Evolutionary conservation across 1,284 basidiomycete species (phyloP).

Genomic region (Cryptococcus sp.): DNA sequence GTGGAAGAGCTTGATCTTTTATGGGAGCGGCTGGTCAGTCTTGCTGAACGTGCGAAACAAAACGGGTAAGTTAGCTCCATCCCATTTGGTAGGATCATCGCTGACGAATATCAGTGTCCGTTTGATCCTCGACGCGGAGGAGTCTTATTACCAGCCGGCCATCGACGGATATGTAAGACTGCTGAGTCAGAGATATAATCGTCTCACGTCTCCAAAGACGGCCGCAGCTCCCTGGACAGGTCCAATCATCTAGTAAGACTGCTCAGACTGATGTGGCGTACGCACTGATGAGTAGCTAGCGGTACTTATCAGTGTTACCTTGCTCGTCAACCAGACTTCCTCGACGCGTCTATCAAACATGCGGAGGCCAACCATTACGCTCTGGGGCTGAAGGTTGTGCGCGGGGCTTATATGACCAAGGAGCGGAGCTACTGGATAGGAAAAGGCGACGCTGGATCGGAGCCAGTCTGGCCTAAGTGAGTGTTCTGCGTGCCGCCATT

Average conservation of each 20-base stretch:
- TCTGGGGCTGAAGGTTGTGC: conserved; percentile 85
- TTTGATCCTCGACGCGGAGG: conserved; percentile 75
- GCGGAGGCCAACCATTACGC: conserved; percentile 68
- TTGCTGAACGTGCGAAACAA: conserved; percentile 63
- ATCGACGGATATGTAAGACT: conserved; percentile 69
- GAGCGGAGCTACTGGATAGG: conserved; percentile 55
- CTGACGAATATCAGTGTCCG: conserved; percentile 17
- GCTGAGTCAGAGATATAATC: conserved; percentile 72
- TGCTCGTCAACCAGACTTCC: conserved; percentile 61
- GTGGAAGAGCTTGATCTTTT: conserved; percentile 62
- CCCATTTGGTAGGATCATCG: background rate
- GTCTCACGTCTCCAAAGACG: conserved; percentile 26
- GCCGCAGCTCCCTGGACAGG: background rate
- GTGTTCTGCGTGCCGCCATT: background rate
- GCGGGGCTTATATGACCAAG: conserved; percentile 82
- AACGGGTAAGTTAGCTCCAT: conserved; percentile 16
- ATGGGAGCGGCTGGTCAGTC: conserved; percentile 60
- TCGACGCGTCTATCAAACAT: conserved; percentile 65
- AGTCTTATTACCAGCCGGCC: conserved; percentile 72
- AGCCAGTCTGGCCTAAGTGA: conserved; percentile 46
- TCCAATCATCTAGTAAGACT: conserved; percentile 11
- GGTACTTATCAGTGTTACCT: conserved; percentile 80
- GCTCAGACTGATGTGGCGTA: background rate
- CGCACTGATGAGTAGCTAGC: conserved; percentile 39
- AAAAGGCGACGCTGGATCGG: conserved; percentile 21